Evolutionary conservation across 208 protist species (phyloP).

Genomic region (Leptomonas pyrrhocoris): DNA sequence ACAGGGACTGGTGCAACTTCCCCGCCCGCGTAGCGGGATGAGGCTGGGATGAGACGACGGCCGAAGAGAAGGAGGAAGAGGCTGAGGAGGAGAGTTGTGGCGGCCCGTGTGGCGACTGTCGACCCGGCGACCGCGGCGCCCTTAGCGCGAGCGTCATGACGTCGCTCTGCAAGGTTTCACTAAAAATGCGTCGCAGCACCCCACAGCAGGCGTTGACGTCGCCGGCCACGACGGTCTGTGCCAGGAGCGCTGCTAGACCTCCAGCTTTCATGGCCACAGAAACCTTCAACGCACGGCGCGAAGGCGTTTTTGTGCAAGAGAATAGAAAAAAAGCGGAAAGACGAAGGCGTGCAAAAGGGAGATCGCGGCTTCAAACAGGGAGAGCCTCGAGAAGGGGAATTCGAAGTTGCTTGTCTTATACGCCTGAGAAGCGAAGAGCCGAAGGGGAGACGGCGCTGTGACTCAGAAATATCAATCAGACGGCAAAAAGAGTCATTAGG

Average conservation of each 20-base stretch:
- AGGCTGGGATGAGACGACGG: not conserved
- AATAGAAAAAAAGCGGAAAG: not conserved
- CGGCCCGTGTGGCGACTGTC: not conserved
- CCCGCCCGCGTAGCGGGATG: not conserved
- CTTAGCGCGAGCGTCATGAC: not conserved
- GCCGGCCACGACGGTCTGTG: slow-evolving; percentile 49
- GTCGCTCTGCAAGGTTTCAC: slow-evolving; percentile 42
- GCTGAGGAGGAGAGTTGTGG: not conserved
- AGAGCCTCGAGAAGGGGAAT: no score
- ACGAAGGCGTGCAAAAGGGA: not conserved
- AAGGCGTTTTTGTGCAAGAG: not conserved
- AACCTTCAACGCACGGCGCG: not conserved
- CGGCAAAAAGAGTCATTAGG: no score
- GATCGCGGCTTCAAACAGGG: no score
- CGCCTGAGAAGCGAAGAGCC: not conserved
- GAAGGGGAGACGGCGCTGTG: no score
- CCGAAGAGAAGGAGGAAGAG: not conserved
- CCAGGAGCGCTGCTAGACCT: slow-evolving; percentile 53
- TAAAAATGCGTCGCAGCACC: slow-evolving; percentile 70
- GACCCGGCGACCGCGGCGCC: not conserved
- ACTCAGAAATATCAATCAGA: no score
- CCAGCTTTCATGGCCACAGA: slow-evolving; percentile 39
- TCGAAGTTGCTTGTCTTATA: no score
- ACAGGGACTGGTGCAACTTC: not conserved
- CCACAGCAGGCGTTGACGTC: slow-evolving; percentile 88